Base-by-base conservation (phyloP, 106 monocot genomes). In the Iris macrosiphon region DNA sequence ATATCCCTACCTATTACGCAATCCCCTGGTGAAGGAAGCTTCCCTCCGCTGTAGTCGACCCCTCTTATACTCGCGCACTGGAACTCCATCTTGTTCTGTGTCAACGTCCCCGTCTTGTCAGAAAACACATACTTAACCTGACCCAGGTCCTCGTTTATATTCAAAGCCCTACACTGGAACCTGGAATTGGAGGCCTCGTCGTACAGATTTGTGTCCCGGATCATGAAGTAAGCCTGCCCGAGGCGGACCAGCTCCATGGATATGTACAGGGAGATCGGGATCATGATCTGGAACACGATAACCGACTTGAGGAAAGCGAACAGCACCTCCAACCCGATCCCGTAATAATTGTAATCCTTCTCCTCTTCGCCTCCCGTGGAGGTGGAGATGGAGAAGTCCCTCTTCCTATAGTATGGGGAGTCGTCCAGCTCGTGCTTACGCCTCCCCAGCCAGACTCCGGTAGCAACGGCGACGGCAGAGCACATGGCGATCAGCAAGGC, bases 21-120 rank as follows among this genome's bases (percentile, higher is more conserved):
- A 40, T 64, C 71, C 6, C 25, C 48, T 0, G 59, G 45, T 2
- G 35, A 2, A 3, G 21, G 39, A 51, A 9, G 37, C 37, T 40
- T 67, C 7, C 34, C 54, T 4, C 57, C 62, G 29, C 75, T 73
- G 72, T 83, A 98, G 68, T 98, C 87, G 2, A 75, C 43, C 7
- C 85, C 96, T 0, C 35, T 50, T 13, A 96, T 69, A 61, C 80
- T 86, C 0, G 83, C 80, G 13, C 73, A 83, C 57, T 74, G 86
- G 58, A 96, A 96, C 74, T 83, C 96, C 96, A 96, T 90, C 79
- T 90, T 96, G 67, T 96, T 90, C 80, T 96, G 79, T 0, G 96
- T 96, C 52, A 96, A 37, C 1, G 96, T 90, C 17, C 96, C 96
- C 3, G 96, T 96, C 52, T 95, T 95, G 66, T 95, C 95, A 0